Base-by-base conservation (phyloP, 2,329 filamentous ascomycete genomes). In the Pestalotiopsis sp. region DNA sequence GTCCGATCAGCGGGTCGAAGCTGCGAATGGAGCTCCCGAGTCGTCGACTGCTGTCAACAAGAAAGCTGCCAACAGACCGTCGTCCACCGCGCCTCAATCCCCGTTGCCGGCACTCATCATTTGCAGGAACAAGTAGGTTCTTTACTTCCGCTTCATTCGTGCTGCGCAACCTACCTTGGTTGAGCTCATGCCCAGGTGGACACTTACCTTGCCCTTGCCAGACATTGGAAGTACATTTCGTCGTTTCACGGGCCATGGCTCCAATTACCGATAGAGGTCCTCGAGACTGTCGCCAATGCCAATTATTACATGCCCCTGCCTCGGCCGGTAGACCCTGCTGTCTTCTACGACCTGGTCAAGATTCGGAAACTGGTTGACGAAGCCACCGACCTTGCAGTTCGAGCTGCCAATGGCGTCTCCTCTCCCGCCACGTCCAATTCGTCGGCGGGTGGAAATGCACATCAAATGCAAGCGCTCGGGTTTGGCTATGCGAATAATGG, bases 171-270 rank as follows among this genome's bases (percentile, higher is more conserved):
- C 67, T 66, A 35, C 52, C 14, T 14, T 52, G 9, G 11, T 38
- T 24, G 20, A 35, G 39, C 55, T 20, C 20, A 24, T 44, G 6
- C 10, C 20, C 13, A 13, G 13, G 39, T 30, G 26, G 64, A 60
- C 64, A 26, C 48, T 57, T n/a, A 67, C 63, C 48, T 17, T 60
- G 58, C 65, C 17, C 14, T 14, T 9, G 63, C 40, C 65, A 95
- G 93, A 78, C 92, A 95, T 81, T 95, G 92, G 93, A 88, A 90
- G 71, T 93, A 94, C 78, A 94, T 96, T 68, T 94, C 92, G 24
- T 92, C 90, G 35, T 96, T 93, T 75, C 91, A 94, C 76, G 93
- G 93, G 26, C 90, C 92, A 72, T 96, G 93, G 93, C 87, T 94
- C 14, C 91, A 94, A 78, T 84, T 95, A 67, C 91, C 92, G 22